Evolutionary conservation across 2,329 filamentous ascomycete species (phyloP), one percentile per base, ranked within the genome.

Genomic region (Arthrobotrys sinensis): DNA sequence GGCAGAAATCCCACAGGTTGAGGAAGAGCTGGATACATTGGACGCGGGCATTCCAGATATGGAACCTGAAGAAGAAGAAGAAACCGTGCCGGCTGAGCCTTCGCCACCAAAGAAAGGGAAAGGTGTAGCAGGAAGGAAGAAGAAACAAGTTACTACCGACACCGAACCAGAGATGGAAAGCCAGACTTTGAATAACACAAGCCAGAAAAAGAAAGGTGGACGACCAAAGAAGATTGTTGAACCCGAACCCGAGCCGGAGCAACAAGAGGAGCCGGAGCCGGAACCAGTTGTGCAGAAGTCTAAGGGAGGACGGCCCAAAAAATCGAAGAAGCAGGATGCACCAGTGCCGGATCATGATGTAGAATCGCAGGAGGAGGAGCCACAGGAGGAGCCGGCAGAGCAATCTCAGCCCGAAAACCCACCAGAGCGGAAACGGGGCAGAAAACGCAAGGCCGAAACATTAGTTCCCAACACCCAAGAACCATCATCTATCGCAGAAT

Each of bases 101-200:
- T 48, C 46, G n/a, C 45, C 64, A n/a, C 65, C 32, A n/a, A 71
- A 63, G 67, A 71, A 64, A 19, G 38, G 55, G 1, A 62, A 36
- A 32, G 38, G 64, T 6, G 40, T 55, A n/a, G 38, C 14, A 40
- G 46, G 32, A 12, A 38, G 32, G 28, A 57, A 53, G 57, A 66
- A 73, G 55, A 69, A 62, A 24, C 68, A 62, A 1, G 53, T 48
- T 11, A 63, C 72, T 45, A 14, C 32, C 10, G 76, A 70, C n/a
- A 28, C 83, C n/a, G 84, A 85, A 16, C 82, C 83, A 19, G 83
- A 84, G 8, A 82, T 80, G 63, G 62, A 81, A 79, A 11, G 68
- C 83, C 64, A 84, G 84, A 71, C 83, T 82, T 43, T 36, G n/a
- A 40, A 28, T 11, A 60, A 28, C 83, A 81, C 38, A 65, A 36